phyloP scores from a whole-genome alignment of 345 rosid species.

The Rubroshorea leprosula region DNA sequence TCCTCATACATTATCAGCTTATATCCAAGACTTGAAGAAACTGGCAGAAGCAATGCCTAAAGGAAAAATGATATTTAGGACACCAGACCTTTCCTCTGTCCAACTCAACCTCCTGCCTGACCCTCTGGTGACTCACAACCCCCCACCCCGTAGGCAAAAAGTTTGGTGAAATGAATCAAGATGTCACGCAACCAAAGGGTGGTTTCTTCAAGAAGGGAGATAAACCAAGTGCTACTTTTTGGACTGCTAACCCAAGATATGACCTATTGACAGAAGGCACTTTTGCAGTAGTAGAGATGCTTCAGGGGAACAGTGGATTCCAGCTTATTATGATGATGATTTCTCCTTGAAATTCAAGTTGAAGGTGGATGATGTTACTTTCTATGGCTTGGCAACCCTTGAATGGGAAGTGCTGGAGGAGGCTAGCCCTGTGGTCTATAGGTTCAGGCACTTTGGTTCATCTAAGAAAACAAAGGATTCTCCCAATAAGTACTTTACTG shows the following conservation, averaged over 20 bases:
- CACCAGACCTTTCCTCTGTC: conserved; percentile 45
- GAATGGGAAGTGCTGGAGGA: conserved; percentile 45
- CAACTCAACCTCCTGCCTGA: conserved; percentile 29
- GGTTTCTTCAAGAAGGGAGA: conserved; percentile 41
- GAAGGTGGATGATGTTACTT: conserved; percentile 23
- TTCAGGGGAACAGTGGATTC: conserved; percentile 36
- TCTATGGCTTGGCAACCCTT: conserved; percentile 33
- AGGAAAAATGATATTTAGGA: too few relatives aligned
- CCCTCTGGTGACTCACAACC: conserved; percentile 40
- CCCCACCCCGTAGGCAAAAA: conserved; percentile 22
- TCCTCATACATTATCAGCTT: conserved; percentile 52
- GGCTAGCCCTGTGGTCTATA: conserved; percentile 32
- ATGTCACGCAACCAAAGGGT: conserved; percentile 21
- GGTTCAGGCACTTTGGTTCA: conserved; percentile 53
- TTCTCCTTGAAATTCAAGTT: conserved; percentile 44
- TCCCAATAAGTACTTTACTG: conserved; percentile 37
- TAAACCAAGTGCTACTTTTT: conserved; percentile 36
- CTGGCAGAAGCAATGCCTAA: conserved; percentile 44
- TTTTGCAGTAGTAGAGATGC: conserved; percentile 47
- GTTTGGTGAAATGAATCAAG: conserved; percentile 47
- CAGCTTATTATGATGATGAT: conserved; percentile 54
- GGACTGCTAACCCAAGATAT: conserved; percentile 53
- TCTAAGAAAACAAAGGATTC: conserved; percentile 27
- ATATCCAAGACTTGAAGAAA: conserved; percentile 47
- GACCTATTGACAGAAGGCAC: conserved; percentile 57